phyloP scores from a whole-genome alignment of 2,329 filamentous ascomycete species.

The Xylariales sp. region DNA sequence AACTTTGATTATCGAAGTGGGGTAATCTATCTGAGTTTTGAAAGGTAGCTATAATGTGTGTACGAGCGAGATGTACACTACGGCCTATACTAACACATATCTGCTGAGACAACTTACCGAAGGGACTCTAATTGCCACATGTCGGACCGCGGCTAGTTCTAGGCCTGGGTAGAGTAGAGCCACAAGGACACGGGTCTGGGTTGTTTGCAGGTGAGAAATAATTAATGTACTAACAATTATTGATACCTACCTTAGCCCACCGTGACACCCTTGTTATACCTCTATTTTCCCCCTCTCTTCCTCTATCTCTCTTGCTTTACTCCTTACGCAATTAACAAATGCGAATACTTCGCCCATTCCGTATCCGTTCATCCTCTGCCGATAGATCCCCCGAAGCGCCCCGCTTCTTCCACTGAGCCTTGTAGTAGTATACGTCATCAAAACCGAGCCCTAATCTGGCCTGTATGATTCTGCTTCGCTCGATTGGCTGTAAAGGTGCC shows the following conservation, averaged over 20 bases:
- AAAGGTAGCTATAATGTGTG: no score
- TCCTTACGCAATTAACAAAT: slow-evolving; percentile 1
- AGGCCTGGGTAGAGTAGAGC: not conserved
- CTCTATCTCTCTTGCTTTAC: not conserved
- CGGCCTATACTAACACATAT: not conserved
- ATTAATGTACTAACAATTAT: slow-evolving; percentile 9
- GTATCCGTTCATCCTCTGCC: not conserved
- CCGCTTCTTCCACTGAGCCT: slow-evolving; percentile 2
- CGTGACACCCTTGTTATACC: slow-evolving; percentile 1
- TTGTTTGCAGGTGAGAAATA: slow-evolving; percentile 10
- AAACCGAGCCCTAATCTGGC: not conserved
- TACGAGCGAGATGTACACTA: not conserved
- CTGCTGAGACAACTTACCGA: not conserved
- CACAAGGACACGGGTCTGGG: slow-evolving; percentile 3
- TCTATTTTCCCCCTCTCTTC: not conserved
- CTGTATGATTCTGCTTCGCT: not conserved
- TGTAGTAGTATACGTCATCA: not conserved
- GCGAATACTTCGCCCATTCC: not conserved
- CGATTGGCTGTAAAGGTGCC: slow-evolving; percentile 1
- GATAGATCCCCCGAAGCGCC: not conserved
- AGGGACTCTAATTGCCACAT: not conserved
- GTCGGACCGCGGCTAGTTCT: not conserved
- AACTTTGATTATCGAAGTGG: no score
- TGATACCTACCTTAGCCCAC: slow-evolving; percentile 4
- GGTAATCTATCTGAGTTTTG: no score